Evolutionary conservation across 345 rosid genomes (phyloP).

Genomic region (Populus nigra): DNA sequence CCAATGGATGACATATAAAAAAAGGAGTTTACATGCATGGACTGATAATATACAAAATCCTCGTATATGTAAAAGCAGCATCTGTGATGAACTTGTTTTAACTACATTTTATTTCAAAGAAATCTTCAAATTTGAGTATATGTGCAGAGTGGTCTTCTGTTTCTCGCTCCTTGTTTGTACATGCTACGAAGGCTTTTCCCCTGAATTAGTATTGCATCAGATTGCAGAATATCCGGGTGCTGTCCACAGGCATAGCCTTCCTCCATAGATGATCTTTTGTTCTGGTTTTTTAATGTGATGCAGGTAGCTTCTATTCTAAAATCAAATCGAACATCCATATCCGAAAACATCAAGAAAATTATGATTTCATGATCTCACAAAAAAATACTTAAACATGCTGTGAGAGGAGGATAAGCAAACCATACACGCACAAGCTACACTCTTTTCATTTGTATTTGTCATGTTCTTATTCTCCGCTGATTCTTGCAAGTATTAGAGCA

Average conservation of each 20-base stretch:
- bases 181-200: background rate
- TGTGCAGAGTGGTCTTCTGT: background rate
- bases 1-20: no score
- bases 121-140: background rate
- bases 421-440: background rate
- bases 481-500: background rate
- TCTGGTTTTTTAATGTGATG: background rate
- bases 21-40: background rate
- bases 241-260: background rate
- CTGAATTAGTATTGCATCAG: background rate
- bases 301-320: background rate
- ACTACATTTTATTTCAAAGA: background rate
- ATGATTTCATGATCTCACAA: background rate
- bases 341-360: background rate
- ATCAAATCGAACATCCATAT: background rate
- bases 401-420: background rate
- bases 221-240: background rate
- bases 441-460: background rate
- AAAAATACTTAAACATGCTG: background rate
- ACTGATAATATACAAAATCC: background rate
- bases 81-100: background rate
- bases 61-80: background rate
- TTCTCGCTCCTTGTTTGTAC: background rate
- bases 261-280: background rate
- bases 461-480: background rate